These are phyloP conservation scores for Endothia cerciana DNA, from an alignment of 2,329 filamentous ascomycete genomes.

Conservation along the genomic window DNA sequence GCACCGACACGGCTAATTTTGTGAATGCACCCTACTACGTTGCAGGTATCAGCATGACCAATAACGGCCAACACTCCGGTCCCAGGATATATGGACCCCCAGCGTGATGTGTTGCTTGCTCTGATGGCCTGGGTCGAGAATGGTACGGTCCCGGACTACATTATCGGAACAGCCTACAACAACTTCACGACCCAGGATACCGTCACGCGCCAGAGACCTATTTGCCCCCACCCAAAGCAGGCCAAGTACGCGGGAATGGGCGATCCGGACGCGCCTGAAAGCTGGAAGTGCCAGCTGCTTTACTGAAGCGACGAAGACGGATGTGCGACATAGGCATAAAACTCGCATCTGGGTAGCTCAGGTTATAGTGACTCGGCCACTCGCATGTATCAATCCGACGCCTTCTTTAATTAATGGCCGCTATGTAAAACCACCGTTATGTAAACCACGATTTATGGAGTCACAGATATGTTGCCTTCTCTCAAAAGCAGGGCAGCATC, in stretches of 20 bases:
- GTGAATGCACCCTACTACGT: slow-evolving; percentile 4
- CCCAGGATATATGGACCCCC: slow-evolving; percentile 31
- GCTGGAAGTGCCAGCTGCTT: background rate
- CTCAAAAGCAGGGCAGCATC: too few species aligned
- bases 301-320: background rate
- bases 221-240: slow-evolving; percentile 1
- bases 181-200: background rate
- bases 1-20: slow-evolving; percentile 4
- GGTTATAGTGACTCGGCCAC: too few species aligned
- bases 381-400: too few species aligned
- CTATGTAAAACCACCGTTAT: too few species aligned
- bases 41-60: background rate
- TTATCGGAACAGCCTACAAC: slow-evolving; percentile 5
- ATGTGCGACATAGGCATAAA: background rate
- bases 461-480: too few species aligned
- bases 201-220: background rate
- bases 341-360: too few species aligned
- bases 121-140: slow-evolving; percentile 38
- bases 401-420: too few species aligned
- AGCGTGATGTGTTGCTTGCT: slow-evolving; percentile 31
- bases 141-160: slow-evolving; percentile 33
- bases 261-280: background rate
- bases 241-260: background rate
- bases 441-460: too few species aligned
- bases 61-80: slow-evolving; percentile 4